Conservation (phyloP, 2,329 filamentous ascomycete genomes). For the Aspergillus sp. region DNA sequence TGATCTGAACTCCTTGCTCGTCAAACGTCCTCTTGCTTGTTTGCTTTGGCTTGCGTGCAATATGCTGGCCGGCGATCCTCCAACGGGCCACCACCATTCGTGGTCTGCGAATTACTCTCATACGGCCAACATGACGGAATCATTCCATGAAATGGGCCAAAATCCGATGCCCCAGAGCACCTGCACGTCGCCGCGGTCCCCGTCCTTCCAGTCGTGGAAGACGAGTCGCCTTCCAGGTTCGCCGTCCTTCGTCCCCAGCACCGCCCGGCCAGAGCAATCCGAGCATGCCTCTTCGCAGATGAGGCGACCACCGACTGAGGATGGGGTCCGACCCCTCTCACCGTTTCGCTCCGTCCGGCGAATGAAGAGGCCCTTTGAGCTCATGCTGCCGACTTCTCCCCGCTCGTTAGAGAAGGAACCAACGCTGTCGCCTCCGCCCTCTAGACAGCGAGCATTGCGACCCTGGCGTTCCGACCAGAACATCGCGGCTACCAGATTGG, state of each 20-base stretch:
- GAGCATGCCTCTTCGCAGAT: slow-evolving; percentile 19
- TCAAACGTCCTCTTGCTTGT: no score
- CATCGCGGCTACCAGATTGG: slow-evolving; percentile 19
- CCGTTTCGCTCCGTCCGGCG: slow-evolving; percentile 31
- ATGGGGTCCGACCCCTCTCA: slow-evolving; percentile 19
- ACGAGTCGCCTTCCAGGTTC: slow-evolving; percentile 24
- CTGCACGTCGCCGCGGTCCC: slow-evolving; percentile 15
- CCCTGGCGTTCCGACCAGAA: slow-evolving; percentile 31
- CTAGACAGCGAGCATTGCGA: slow-evolving; percentile 19
- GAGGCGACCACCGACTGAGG: slow-evolving; percentile 16
- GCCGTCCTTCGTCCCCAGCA: slow-evolving; percentile 26
- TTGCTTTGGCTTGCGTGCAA: slow-evolving; percentile 4
- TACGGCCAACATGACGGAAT: slow-evolving; percentile 2
- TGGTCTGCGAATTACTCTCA: no score
- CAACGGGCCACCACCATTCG: not conserved
- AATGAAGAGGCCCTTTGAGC: slow-evolving; percentile 32
- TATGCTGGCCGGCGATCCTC: not conserved
- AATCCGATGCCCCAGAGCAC: not conserved
- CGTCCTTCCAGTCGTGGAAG: slow-evolving; percentile 18
- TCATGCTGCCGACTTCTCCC: slow-evolving; percentile 27
- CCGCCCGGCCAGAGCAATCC: slow-evolving; percentile 19
- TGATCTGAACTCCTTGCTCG: no score
- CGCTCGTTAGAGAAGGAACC: slow-evolving; percentile 12
- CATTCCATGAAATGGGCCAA: slow-evolving; percentile 4
- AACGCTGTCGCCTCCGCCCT: slow-evolving; percentile 10